A percentile compares a stretch with the other conserved stretches of the same genome.
phyloP scores from a whole-genome alignment of 2,329 filamentous ascomycete genomes.

The Lasiodiplodia sp. region DNA sequence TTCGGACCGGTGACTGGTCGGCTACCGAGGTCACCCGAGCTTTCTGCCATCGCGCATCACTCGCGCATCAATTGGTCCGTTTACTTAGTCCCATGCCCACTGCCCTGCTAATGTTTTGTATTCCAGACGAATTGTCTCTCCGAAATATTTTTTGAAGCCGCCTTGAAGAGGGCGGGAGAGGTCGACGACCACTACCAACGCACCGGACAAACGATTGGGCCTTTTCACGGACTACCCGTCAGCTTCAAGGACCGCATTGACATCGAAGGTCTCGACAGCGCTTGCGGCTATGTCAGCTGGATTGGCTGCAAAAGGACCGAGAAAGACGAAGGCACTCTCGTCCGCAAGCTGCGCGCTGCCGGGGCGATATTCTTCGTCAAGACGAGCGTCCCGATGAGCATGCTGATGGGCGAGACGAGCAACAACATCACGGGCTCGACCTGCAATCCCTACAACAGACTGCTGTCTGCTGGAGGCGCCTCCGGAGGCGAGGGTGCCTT shows the following conservation, averaged over 20 bases:
- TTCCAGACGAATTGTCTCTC: slow-evolving; percentile 39
- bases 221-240: slow-evolving; percentile 49
- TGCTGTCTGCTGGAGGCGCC: slow-evolving; percentile 56
- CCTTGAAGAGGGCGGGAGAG: slow-evolving; percentile 41
- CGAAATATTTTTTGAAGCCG: slow-evolving; percentile 48
- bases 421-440: slow-evolving; percentile 61
- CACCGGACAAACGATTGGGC: slow-evolving; percentile 40
- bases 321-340: slow-evolving; percentile 57
- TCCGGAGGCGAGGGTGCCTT: slow-evolving; percentile 43
- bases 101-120: background rate
- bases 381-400: slow-evolving; percentile 60
- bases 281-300: slow-evolving; percentile 58
- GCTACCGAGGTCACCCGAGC: slow-evolving; percentile 11
- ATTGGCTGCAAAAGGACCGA: slow-evolving; percentile 47
- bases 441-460: slow-evolving; percentile 51
- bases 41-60: slow-evolving; percentile 11
- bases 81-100: background rate
- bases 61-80: slow-evolving; percentile 11
- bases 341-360: slow-evolving; percentile 56
- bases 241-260: slow-evolving; percentile 52
- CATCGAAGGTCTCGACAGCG: slow-evolving; percentile 53
- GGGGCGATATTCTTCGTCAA: slow-evolving; percentile 63
- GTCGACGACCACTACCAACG: slow-evolving; percentile 32
- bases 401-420: slow-evolving; percentile 64
- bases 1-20: background rate